These are phyloP conservation scores for Bauhinia variegata DNA, from an alignment of 306 rosid species.

Conservation along the genomic window DNA sequence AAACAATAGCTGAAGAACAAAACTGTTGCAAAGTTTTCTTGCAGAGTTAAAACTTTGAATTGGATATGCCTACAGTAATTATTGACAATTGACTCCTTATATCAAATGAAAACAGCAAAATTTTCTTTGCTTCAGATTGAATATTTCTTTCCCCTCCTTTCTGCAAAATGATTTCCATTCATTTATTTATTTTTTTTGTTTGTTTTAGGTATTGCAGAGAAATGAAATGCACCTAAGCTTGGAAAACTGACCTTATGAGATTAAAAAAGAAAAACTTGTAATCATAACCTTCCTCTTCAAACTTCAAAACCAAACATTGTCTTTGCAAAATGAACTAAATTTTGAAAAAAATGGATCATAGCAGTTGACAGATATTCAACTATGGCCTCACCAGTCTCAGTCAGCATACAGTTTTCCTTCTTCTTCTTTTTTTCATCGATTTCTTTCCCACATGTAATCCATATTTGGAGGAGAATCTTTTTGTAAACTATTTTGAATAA, in stretches of 20 bases:
- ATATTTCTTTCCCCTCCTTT: background rate
- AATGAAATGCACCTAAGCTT: too few species aligned
- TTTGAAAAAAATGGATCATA: background rate
- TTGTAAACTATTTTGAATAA: too few species aligned
- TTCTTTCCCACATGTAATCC: too few species aligned
- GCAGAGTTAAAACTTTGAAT: conserved; percentile 6
- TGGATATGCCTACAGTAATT: background rate
- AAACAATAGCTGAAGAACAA: conserved; percentile 25
- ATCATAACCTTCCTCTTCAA: background rate
- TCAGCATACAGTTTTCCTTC: too few species aligned
- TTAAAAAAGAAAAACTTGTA: background rate
- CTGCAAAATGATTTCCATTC: too few species aligned
- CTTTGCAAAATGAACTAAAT: background rate
- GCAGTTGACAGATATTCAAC: background rate
- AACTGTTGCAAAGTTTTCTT: conserved; percentile 21
- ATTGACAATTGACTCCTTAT: background rate
- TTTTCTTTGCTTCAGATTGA: background rate
- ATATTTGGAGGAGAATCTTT: too few species aligned
- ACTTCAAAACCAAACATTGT: too few species aligned
- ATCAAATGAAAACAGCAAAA: background rate
- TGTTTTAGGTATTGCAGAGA: too few species aligned
- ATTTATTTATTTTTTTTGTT: too few species aligned
- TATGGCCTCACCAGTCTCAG: too few species aligned
- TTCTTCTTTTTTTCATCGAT: too few species aligned
- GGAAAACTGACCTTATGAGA: too few species aligned